Base-by-base conservation (phyloP, 352 stramenopile genomes). In the Globisporangium sylvaticum region DNA sequence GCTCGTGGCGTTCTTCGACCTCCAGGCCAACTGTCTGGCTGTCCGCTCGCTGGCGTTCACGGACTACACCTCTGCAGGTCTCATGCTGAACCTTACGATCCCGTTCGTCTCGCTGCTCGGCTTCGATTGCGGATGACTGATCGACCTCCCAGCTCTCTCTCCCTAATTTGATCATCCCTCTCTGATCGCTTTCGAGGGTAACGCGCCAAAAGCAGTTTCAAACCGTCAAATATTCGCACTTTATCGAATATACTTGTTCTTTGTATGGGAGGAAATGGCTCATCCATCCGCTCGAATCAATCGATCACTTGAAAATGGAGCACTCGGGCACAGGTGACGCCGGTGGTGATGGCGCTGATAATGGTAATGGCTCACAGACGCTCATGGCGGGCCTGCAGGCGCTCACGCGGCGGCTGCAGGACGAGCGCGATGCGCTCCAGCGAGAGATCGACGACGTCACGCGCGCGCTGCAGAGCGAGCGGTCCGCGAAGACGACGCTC, bases 321-420 rank as follows among this genome's bases (percentile, higher is more conserved):
- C 46, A 46, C 6, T 29, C 42, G 1, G 29, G 15, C 39, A 37
- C 4, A 18, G 27, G 39, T 25, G 20, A 44, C 25, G 25, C 32
- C 24, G 58, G 9, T 29, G 29, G 32, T 48, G 61, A 60, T 46
- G 27, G 42, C 37, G 22, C 4, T 39, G 54, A 2, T 14, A 42
- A 10, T 32, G 54, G 8, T 14, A 42, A 10, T 32, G 57, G 37
- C 18, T 25, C 42, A 8, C 64, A 65, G 22, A 65, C 64, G 20
- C 52, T 66, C 58, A 9, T 72, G 63, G 24, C 57, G 8, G 57
- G 64, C 29, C 77, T 91, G 22, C 81, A 85, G 52, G 74, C 88
- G 69, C 70, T 90, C 56, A 90, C 81, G n/a, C 66, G 74, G n/a
- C 60, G 71, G 9, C 64, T 92, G 7, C 82, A 92, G 65, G 76